Base-by-base conservation (phyloP, 1,284 basidiomycete genomes). In the Baeospora myosura region DNA sequence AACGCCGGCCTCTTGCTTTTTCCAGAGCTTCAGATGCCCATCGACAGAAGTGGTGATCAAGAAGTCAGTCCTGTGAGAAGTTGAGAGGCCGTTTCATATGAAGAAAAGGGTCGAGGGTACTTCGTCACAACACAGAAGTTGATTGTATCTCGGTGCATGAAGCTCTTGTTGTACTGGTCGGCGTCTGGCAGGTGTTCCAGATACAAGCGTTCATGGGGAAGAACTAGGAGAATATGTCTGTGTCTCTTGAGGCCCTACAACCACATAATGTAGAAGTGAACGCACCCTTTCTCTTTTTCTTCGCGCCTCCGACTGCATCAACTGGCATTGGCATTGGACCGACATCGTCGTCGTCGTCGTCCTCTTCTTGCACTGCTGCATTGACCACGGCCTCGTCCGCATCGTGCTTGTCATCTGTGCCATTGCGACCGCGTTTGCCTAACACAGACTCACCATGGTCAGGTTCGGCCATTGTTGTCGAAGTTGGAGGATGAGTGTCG, bases 11-110 rank as follows among this genome's bases (percentile, higher is more conserved):
- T 93, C 86, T 64, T 96, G 92, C 65, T 98, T 98, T 71, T 97
- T 98, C 96, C 96, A 99, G 21, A 99, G 70, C 63, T 99, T 98
- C 53, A 98, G 68, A 62, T 95, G 89, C 1, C 96, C 96, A 56
- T 98, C 95, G 8, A 93, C 63, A 1, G 93, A 97, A 1, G 94
- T 93, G 2, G 96, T 98, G 45, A 98, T 76, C 41, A 98, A 59
- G 55, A 98, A 99, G 50, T 92, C 82, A 3, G 91, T 94, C 56
- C 91, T 94, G 53, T 1, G 10, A 21, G 7, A 24, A 11, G 37
- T 28, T 44, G 42, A 41, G 16, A 44, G 18, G 11, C 38, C 26
- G 45, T 22, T 18, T 14, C 26, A 23, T 21, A 40, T 24, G 18
- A 44, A 45, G 23, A 45, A 41, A 32, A 49, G 16, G 43, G 35